A percentile compares a stretch with the other conserved stretches of the same genome.
These are phyloP conservation scores for Aristolochia californica DNA, from an alignment of 164 flowering plant species.

Conservation along the genomic window DNA sequence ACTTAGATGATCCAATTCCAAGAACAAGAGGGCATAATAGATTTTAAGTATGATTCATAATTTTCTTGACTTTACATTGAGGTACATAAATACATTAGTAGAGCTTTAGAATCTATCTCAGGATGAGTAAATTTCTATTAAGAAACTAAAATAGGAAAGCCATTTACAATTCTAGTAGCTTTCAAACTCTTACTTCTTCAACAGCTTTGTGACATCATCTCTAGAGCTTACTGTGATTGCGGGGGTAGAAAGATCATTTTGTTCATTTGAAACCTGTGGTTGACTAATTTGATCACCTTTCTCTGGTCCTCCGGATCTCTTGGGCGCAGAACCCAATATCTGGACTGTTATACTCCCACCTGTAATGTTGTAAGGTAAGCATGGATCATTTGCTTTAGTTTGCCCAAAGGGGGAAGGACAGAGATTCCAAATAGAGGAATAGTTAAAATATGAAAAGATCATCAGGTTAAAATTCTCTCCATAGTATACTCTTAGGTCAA, in stretches of 20 bases:
- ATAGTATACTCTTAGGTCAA: no score
- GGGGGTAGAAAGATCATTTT: constrained; percentile 9
- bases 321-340: constrained; percentile 35
- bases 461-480: background rate
- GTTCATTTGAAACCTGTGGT: constrained; percentile 17
- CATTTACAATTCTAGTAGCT: no score
- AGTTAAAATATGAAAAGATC: background rate
- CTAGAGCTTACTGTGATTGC: constrained; percentile 15
- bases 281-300: constrained; percentile 11
- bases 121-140: no score
- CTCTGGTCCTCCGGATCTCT: constrained; percentile 13
- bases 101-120: no score
- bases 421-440: no score
- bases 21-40: no score
- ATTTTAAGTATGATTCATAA: no score
- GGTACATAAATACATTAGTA: no score
- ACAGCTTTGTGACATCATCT: constrained; percentile 12
- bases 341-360: constrained; percentile 78
- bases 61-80: no score
- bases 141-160: no score
- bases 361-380: constrained; percentile 18
- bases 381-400: background rate
- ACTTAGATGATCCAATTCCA: no score
- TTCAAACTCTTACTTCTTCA: constrained; percentile 1
- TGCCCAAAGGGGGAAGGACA: background rate